Conservation (phyloP, 169 alveolate genomes). For the Plasmodium inui region DNA sequence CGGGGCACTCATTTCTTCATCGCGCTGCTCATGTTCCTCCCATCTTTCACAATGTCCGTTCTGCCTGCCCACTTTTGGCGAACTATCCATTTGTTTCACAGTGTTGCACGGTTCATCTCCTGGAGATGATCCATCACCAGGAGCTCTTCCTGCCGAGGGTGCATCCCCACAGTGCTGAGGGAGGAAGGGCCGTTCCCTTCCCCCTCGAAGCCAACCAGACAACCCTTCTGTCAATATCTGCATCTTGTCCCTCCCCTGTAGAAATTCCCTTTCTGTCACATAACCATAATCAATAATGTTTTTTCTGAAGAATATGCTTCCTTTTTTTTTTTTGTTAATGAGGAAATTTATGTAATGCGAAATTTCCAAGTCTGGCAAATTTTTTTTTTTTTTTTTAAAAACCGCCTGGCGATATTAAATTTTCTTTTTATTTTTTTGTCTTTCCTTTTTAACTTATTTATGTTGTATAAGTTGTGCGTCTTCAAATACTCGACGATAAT, state of each 20-base stretch:
- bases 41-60: background rate
- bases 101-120: background rate
- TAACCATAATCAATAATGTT: conserved; percentile 39
- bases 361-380: background rate
- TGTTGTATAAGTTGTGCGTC: conserved; percentile 52
- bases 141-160: background rate
- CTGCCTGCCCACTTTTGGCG: background rate
- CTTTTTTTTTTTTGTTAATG: conserved; percentile 45
- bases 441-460: conserved; percentile 40
- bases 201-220: background rate
- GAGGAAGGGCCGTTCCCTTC: background rate
- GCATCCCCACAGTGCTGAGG: background rate
- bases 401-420: conserved; percentile 40
- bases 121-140: background rate
- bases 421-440: conserved; percentile 70
- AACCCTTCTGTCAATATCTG: conserved; percentile 16
- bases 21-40: background rate
- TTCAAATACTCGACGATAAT: conserved; percentile 65
- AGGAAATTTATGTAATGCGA: conserved; percentile 39
- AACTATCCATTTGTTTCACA: background rate
- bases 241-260: conserved; percentile 33
- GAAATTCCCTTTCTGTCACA: conserved; percentile 25
- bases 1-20: background rate
- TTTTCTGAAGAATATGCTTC: conserved; percentile 55
- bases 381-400: conserved; percentile 49